Evolutionary conservation across 108 stramenopile genomes (phyloP).

Genomic region (Cyclotella sp.): DNA sequence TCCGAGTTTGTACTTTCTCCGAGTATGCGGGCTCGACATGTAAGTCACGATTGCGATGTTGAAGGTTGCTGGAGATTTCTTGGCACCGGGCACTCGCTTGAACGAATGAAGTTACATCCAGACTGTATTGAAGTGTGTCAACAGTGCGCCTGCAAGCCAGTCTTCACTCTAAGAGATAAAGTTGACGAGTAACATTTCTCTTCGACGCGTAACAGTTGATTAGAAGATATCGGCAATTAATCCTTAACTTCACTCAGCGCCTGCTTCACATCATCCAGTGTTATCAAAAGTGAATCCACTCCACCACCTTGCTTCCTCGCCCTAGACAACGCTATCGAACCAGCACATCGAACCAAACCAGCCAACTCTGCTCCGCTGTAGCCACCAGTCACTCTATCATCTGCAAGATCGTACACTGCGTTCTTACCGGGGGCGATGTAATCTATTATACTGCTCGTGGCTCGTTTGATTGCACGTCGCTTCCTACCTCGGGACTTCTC

Average conservation of each 20-base stretch:
- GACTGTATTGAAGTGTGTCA: slow-evolving; percentile 1
- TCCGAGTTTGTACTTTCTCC: slow-evolving; percentile 20
- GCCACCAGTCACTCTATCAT: slow-evolving; percentile 68
- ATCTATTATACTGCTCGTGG: slow-evolving; percentile 36
- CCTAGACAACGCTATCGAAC: slow-evolving; percentile 74
- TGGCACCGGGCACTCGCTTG: slow-evolving; percentile 15
- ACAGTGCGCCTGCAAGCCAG: slow-evolving; percentile 13
- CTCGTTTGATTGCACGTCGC: slow-evolving; percentile 40
- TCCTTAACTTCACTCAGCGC: slow-evolving; percentile 66
- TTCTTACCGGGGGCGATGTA: slow-evolving; percentile 16
- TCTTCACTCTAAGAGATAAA: slow-evolving; percentile 14
- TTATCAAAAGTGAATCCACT: slow-evolving; percentile 64
- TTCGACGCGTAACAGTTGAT: too few species aligned
- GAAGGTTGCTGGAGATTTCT: slow-evolving; percentile 32
- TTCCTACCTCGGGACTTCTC: slow-evolving; percentile 23
- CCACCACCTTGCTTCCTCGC: slow-evolving; percentile 64
- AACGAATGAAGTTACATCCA: slow-evolving; percentile 9
- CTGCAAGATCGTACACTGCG: slow-evolving; percentile 63
- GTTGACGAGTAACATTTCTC: background rate
- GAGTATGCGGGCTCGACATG: background rate
- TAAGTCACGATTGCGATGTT: slow-evolving; percentile 25
- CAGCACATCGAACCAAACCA: slow-evolving; percentile 68
- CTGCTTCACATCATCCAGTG: slow-evolving; percentile 66
- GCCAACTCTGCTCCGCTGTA: slow-evolving; percentile 75
- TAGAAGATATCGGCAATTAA: background rate